Evolutionary conservation across 208 protist genomes (phyloP), one percentile per base, ranked within the genome.

Genomic region (Zelonia costaricensis): DNA sequence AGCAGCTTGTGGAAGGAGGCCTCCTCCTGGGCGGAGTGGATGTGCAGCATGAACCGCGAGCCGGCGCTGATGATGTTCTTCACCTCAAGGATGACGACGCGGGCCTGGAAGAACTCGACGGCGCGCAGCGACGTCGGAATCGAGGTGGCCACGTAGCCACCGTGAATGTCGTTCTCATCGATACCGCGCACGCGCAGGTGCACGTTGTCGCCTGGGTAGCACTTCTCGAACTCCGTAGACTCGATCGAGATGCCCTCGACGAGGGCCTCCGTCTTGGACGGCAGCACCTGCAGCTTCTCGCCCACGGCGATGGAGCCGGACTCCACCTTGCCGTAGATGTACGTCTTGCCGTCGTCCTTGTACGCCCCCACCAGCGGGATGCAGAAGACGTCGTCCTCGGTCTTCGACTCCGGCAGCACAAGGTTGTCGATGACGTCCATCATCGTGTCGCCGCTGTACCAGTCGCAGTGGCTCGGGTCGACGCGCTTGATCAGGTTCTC

Each of bases 321-420:
- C 78, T 98, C 96, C 16, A 99, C 73, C 69, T 98, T 98, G 69
- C 98, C 97, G 64, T 97, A 89, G 28, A 98, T 84, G 65, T 88
- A 89, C 13, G 88, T 78, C 71, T 86, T 94, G 52, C 97, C 97
- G 53, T 97, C 95, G 51, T 98, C 96, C 76, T 98, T 98, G 86
- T 97, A 98, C 52, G 78, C 87, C n/a, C 97, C 96, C 31, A 91
- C 82, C 9, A 99, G 72, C 39, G 97, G 96, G 35, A 99, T 82
- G 68, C 97, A 93, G 18, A 99, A 62, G 0, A 94, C 79, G 60
- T 86, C 88, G 54, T 92, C 68, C 13, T 84, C 76, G 48, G 86
- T 89, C 70, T 87, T 86, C 28, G 86, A 76, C 58, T 94, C 84
- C 23, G 94, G 84, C 23, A 90, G 62, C 60, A 76, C 60, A 2